Evolutionary conservation across 345 rosid genomes (phyloP), one percentile per base, ranked within the genome.

Genomic region (Eucalyptus decipiens): DNA sequence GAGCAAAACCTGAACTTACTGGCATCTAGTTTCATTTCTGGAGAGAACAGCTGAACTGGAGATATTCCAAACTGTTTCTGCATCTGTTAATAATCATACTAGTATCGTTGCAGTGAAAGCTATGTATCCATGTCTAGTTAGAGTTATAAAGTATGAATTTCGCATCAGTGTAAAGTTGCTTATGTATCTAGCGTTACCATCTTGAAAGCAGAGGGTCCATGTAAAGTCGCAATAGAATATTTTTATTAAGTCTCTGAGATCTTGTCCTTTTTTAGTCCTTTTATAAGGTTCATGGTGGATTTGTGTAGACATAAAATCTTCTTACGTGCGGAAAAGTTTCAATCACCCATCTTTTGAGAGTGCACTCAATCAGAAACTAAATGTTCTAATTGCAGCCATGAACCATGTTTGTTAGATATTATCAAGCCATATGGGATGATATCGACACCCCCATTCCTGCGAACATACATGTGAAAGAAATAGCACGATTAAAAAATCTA

Each of bases 11-110:
- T 23, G 12, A 56, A 23, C 1, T 23, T 56, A 0, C 30, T 2
- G 1, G 62, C 30, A 56, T 23, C 62, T 56, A 56, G 62, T 9
- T 23, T 56, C 62, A 24, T 23, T 56, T 56, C 3, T 24, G 3
- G 62, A 56, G 30, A 56, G 62, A 4, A 56, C 62, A 56, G 62
- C 62, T 23, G 62, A 56, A 56, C 62, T 56, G 0, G 6, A 56
- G 62, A 56, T 56, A 56, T 9, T 56, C 3, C 30, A 56, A 56
- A 9, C 62, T 21, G 62, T 56, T 56, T 56, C 12, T 56, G 62
- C 3, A 9, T 56, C 62, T 24, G 9, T 2, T 0, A 1, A 2
- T 56, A 56, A 4, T 56, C 60, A 23, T 1, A 56, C 60, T 56
- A 56, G 62, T 56, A 2, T 9, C 1, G 2, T 56, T 2, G 12